Base-by-base conservation (phyloP, 2,329 filamentous ascomycete genomes). In the Ophiocordyceps camponoti-saundersi region DNA sequence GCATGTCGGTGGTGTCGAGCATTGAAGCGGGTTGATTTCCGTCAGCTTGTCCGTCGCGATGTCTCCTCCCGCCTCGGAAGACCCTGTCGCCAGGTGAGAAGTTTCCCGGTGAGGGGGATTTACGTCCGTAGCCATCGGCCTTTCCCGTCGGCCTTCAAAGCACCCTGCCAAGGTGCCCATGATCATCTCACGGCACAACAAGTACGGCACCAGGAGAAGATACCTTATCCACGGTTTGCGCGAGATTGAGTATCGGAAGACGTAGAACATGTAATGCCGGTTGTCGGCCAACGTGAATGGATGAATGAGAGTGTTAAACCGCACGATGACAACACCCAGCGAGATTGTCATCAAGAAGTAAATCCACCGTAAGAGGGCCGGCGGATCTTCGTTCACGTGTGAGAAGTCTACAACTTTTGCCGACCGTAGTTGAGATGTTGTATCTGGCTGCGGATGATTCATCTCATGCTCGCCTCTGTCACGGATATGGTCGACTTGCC, bases 261-360 rank as follows among this genome's bases (percentile, higher is more conserved):
- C 70, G 65, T 98, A 98, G 63, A 98, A 98, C 61, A 94, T 82
- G 67, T 95, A 98, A 62, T 98, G 92, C 2, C 92, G 74, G 62
- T 98, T 98, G 63, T 98, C 92, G 32, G 92, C 92, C 1, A 96
- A 74, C 0, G 89, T 95, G 60, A 96, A 98, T 0, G 92, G 90
- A 58, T 98, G 92, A 42, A 96, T 77, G 51, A 95, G 82, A 32
- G 92, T 98, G 70, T 95, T 96, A 71, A 76, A 82, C 51, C 77
- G 75, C 22, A 95, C 79, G 20, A 79, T 61, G 13, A 59, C 53
- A 2, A 67, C 43, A 0, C 71, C 69, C 8, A 64, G 48, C 7
- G 57, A 47, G 0, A 70, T 44, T 3, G 65, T 65, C 1, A 53
- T 52, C 8, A 60, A 29, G 4, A 69, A 42, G 39, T 68, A 65